phyloP scores from a whole-genome alignment of 73 alveolate genomes.

The Stentor coeruleus region DNA sequence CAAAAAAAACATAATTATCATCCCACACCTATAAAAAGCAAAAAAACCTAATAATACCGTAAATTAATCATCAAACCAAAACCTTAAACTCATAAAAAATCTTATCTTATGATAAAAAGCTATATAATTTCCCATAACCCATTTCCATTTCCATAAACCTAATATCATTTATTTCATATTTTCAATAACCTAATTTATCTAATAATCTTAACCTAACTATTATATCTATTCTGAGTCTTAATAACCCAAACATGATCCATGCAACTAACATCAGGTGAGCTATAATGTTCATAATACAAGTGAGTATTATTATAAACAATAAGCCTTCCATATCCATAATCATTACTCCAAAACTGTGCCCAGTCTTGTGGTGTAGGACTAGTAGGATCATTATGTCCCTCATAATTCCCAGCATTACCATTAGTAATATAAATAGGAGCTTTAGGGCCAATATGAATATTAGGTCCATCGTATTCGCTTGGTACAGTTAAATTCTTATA shows the following conservation, averaged over 20 bases:
- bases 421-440: slow-evolving; percentile 19
- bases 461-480: slow-evolving; percentile 17
- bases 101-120: too few species aligned
- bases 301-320: slow-evolving; percentile 5
- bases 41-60: too few species aligned
- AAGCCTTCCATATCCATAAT: slow-evolving; percentile 23
- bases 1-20: too few species aligned
- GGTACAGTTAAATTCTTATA: slow-evolving; percentile 13
- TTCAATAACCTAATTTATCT: too few species aligned
- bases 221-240: slow-evolving; percentile 1
- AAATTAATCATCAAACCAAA: too few species aligned
- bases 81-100: too few species aligned
- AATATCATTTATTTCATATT: too few species aligned
- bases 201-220: neutral
- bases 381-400: slow-evolving; percentile 21
- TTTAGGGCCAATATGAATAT: neutral
- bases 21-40: too few species aligned
- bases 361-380: slow-evolving; percentile 12
- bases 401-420: slow-evolving; percentile 21
- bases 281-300: slow-evolving; percentile 7
- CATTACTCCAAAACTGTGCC: slow-evolving; percentile 13
- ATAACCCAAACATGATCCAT: slow-evolving; percentile 21
- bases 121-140: too few species aligned
- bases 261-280: neutral
- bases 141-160: too few species aligned